Evolutionary conservation across 2,329 filamentous ascomycete genomes (phyloP), one percentile per base, ranked within the genome.

Genomic region (Curvularia verruculosa): DNA sequence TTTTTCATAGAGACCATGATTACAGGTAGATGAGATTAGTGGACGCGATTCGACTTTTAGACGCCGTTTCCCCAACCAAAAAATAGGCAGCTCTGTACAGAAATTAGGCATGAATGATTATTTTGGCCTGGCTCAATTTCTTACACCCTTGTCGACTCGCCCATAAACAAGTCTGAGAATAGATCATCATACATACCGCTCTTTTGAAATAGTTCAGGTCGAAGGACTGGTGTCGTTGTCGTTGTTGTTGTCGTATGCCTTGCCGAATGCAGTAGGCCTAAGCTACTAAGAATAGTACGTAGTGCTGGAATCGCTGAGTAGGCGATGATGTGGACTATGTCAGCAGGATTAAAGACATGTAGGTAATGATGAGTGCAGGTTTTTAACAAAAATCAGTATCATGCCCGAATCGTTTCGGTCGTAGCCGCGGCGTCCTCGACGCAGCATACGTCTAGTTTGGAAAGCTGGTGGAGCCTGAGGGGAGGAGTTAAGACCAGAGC

Each of bases 181-280:
- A 65, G 60, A 54, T 58, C 55, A 49, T 40, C 7, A 46, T 60
- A 58, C 60, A 63, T 65, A 61, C 56, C 58, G 63, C 63, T 61
- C 52, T 58, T 61, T 57, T 58, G 55, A n/a, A 54, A 48, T 34
- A 39, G 36, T 23, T 43, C 21, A 53, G 51, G 23, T 39, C 48
- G 39, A 43, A 45, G 49, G 49, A 49, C 21, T 12, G 23, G 26
- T 44, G 29, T 48, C n/a, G 31, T 46, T 34, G 47, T 48, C 29
- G 50, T 59, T 44, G 29, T 48, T n/a, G 31, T 46, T 34, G 47
- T 48, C 29, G 50, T 59, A 55, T 46, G 56, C 51, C 39, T 13
- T 18, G 37, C 55, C 57, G 44, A 53, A 58, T 56, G 40, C 34
- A 46, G 52, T 50, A 47, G 23, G 49, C 49, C 44, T 45, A 24